Conservation (phyloP, 2,329 filamentous ascomycete genomes). For the Fusarium acutatum region DNA sequence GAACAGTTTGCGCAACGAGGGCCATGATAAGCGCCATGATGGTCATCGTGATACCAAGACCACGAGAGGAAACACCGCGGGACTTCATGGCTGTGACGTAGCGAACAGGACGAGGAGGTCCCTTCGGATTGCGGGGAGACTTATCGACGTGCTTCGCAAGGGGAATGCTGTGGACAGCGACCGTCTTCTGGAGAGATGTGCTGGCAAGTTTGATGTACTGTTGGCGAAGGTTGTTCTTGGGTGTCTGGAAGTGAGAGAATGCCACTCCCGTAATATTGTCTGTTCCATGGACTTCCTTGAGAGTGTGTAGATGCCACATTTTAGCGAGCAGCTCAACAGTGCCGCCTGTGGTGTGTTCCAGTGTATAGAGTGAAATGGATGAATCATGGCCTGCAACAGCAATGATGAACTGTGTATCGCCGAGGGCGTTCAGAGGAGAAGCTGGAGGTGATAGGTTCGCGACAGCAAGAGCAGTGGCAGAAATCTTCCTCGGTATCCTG, state of each 20-base stretch:
- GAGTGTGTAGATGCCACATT: slow-evolving; percentile 60
- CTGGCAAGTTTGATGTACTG: slow-evolving; percentile 76
- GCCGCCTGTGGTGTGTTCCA: slow-evolving; percentile 69
- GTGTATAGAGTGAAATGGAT: slow-evolving; percentile 79
- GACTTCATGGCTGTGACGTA: slow-evolving; percentile 74
- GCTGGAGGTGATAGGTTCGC: slow-evolving; percentile 69
- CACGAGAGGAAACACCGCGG: slow-evolving; percentile 58
- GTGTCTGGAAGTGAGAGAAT: slow-evolving; percentile 66
- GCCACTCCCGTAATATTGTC: slow-evolving; percentile 67
- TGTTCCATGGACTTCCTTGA: slow-evolving; percentile 62
- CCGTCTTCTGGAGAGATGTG: slow-evolving; percentile 80
- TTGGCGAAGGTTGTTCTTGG: slow-evolving; percentile 53
- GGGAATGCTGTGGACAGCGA: slow-evolving; percentile 81
- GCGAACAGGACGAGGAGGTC: slow-evolving; percentile 62
- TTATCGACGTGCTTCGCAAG: slow-evolving; percentile 60
- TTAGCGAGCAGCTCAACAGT: slow-evolving; percentile 60
- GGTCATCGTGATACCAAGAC: slow-evolving; percentile 62
- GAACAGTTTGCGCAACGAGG: slow-evolving; percentile 68
- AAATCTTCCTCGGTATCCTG: slow-evolving; percentile 72
- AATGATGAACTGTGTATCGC: slow-evolving; percentile 79
- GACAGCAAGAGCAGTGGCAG: slow-evolving; percentile 81
- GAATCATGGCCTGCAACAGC: slow-evolving; percentile 83
- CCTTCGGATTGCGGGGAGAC: slow-evolving; percentile 47
- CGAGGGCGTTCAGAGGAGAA: slow-evolving; percentile 59
- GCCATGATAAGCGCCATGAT: slow-evolving; percentile 69